These are phyloP conservation scores for Chrysosphaeria jannelii DNA, from an alignment of 2,329 filamentous ascomycete species.

Conservation along the genomic window DNA sequence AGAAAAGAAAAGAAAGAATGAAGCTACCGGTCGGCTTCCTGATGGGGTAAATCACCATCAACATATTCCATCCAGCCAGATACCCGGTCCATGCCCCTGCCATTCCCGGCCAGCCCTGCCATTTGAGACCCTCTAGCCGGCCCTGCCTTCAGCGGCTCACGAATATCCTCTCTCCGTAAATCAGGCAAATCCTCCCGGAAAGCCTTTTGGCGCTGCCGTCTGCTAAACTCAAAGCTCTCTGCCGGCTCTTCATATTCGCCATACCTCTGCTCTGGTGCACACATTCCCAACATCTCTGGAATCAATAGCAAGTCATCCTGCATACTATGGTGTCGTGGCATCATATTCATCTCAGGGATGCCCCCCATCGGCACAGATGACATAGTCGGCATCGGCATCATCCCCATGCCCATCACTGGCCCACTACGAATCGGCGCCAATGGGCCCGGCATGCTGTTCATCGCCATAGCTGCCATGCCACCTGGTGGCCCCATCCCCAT, in stretches of 20 bases:
- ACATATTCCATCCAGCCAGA: slow-evolving; percentile 19
- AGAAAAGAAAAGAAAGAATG: neutral
- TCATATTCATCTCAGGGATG: slow-evolving; percentile 7
- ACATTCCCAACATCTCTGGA: neutral
- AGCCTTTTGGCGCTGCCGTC: slow-evolving; percentile 1
- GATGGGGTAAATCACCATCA: slow-evolving; percentile 13
- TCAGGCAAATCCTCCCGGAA: neutral
- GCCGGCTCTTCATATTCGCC: slow-evolving; percentile 1
- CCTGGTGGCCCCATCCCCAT: slow-evolving; percentile 2
- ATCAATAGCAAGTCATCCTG: slow-evolving; percentile 12
- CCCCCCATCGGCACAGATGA: slow-evolving; percentile 5
- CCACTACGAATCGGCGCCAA: slow-evolving; percentile 2
- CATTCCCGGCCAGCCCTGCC: slow-evolving; percentile 16
- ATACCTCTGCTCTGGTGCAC: slow-evolving; percentile 1
- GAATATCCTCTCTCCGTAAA: too few relatives aligned
- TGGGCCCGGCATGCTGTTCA: slow-evolving; percentile 3
- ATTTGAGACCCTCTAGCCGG: slow-evolving; percentile 12
- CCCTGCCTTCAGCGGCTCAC: slow-evolving; percentile 5
- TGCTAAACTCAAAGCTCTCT: neutral
- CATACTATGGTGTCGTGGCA: slow-evolving; percentile 12
- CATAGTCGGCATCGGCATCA: slow-evolving; percentile 9
- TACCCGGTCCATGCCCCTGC: slow-evolving; percentile 16
- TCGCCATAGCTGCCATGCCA: slow-evolving; percentile 6
- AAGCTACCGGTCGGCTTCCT: slow-evolving; percentile 4
- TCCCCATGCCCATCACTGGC: slow-evolving; percentile 1